Evolutionary conservation across 2,329 filamentous ascomycete species (phyloP).

Genomic region (Colletotrichum chlorophyti): DNA sequence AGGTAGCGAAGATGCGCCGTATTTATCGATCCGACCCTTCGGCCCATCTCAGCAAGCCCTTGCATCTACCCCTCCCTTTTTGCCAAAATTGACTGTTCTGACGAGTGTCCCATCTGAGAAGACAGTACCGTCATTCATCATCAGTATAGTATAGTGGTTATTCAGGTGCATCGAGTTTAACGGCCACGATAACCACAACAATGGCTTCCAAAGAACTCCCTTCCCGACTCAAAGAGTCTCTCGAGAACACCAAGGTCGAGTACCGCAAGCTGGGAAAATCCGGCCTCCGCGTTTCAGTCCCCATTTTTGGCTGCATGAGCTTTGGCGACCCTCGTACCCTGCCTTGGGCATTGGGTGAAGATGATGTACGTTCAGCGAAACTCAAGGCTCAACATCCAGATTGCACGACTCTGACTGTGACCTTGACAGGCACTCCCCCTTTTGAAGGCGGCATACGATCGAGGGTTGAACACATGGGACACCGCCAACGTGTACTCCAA

Average conservation of each 20-base stretch:
- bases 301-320: conserved; percentile 71
- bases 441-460: conserved; percentile 69
- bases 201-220: conserved; percentile 24
- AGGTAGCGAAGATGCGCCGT: neutral
- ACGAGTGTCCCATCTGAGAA: neutral
- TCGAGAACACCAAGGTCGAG: conserved; percentile 49
- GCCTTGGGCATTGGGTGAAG: conserved; percentile 65
- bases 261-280: conserved; percentile 64
- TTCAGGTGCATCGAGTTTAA: neutral
- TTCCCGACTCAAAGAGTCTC: conserved; percentile 31
- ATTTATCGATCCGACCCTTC: neutral
- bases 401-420: neutral
- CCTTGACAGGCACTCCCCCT: conserved; percentile 55
- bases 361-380: conserved; percentile 40
- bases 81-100: neutral
- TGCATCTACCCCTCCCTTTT: neutral
- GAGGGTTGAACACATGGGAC: conserved; percentile 67
- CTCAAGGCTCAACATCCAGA: neutral
- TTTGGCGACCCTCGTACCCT: conserved; percentile 61
- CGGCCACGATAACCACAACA: neutral
- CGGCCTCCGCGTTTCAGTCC: conserved; percentile 67
- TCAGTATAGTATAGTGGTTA: neutral
- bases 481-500: conserved; percentile 64
- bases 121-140: too few species aligned
- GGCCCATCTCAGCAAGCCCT: too few species aligned